Conservation (phyloP, 2,329 filamentous ascomycete species). For the Ceratocystis papillata region DNA sequence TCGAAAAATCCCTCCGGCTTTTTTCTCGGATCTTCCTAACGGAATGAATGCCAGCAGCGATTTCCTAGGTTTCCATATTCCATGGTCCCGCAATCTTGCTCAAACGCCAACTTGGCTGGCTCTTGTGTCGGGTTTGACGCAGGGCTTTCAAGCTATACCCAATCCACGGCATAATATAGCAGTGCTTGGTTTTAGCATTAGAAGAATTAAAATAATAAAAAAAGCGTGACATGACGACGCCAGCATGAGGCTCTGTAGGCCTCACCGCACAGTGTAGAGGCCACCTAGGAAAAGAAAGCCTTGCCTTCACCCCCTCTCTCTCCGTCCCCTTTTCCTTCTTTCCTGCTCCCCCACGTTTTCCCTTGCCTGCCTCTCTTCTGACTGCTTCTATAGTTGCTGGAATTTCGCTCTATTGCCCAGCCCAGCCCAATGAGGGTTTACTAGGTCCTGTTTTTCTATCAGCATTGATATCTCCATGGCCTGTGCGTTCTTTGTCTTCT, state of each 20-base stretch:
- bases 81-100: conserved; percentile 4
- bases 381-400: not conserved
- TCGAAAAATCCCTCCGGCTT: conserved; percentile 16
- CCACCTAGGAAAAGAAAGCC: not conserved
- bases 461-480: not conserved
- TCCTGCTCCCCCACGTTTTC: not conserved
- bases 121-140: not conserved
- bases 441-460: not conserved
- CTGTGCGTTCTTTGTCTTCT: not conserved
- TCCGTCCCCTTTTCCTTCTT: not conserved
- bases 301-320: not conserved
- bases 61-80: not conserved
- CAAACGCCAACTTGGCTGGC: not conserved
- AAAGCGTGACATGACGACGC: not conserved
- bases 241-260: conserved; percentile 3
- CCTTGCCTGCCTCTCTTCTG: not conserved
- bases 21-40: conserved; percentile 16
- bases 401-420: not conserved
- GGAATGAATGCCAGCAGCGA: not conserved
- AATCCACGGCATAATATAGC: not conserved
- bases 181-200: not conserved
- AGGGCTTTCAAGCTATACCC: not conserved
- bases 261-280: not conserved
- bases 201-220: not conserved
- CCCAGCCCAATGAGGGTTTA: not conserved